Base-by-base conservation (phyloP, 1,284 basidiomycete species). In the Austroboletus novae-zelandiae region DNA sequence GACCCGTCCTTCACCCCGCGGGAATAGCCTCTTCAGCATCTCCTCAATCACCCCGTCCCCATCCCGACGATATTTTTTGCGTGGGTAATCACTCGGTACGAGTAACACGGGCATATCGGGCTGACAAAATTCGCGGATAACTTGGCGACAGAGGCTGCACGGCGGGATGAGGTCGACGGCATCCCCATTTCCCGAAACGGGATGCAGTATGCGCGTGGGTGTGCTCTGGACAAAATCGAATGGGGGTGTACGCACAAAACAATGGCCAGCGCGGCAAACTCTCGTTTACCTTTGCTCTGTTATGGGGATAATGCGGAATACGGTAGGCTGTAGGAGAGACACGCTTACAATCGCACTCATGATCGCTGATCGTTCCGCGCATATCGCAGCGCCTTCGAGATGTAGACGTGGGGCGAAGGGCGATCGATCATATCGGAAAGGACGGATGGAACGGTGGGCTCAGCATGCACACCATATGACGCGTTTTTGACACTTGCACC, bases 401-500 rank as follows among this genome's bases (percentile, higher is more conserved):
- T n/a, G 27, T 27, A 27, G 27, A 27, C 27, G 5, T 27, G 6
- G 27, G 8, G 35, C 9, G 36, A 25, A 4, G 5, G 39, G 40
- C 47, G 37, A 40, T 35, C 20, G 31, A 40, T 35, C 20, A 25
- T 17, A 10, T 13, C 40, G 15, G 25, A 14, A 18, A 39, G 2
- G 37, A 9, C 10, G 37, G 18, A 15, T 1, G 1, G 35, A 18
- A 6, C n/a, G n/a, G 14, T 7, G n/a, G 11, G 7, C n/a, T 7
- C 39, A 27, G 27, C 27, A 9, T 27, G 27, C 69, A 29, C 47
- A 89, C 94, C 89, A 65, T 93, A 94, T 0, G 90, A 91, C 0
- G 91, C 91, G 62, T 96, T 96, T 71, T 97, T 94, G 52, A 96
- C 79, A 63, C 95, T 96, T 35, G 86, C 83, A 5, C 94, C 93